Evolutionary conservation across 129 eudicot genomes (phyloP).

Genomic region (Tagetes erecta): DNA sequence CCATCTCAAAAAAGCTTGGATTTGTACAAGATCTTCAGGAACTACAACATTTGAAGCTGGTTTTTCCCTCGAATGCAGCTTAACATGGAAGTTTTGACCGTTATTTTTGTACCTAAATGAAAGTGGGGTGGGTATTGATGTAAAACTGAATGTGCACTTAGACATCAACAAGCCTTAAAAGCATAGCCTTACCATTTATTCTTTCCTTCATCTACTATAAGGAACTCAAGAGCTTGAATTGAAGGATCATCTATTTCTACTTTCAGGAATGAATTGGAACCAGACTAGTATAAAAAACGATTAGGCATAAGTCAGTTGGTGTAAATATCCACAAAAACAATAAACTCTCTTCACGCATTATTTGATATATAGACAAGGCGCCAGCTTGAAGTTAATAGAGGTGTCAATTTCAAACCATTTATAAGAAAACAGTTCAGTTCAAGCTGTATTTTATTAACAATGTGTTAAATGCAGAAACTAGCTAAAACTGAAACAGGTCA

Average conservation of each 20-base stretch:
- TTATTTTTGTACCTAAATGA: slow-evolving; percentile 66
- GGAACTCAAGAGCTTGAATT: slow-evolving; percentile 79
- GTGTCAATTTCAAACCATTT: neutral
- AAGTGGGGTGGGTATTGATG: neutral
- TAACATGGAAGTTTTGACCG: slow-evolving; percentile 64
- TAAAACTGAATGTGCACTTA: neutral
- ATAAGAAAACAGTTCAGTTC: slow-evolving; percentile 4
- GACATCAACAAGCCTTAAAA: slow-evolving; percentile 13
- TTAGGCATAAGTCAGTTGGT: slow-evolving; percentile 23
- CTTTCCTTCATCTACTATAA: slow-evolving; percentile 71
- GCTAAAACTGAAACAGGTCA: neutral
- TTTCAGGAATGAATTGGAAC: slow-evolving; percentile 51
- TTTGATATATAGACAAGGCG: neutral
- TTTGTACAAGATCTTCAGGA: slow-evolving; percentile 96
- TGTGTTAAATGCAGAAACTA: neutral
- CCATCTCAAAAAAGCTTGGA: slow-evolving; percentile 95
- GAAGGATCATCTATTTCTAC: slow-evolving; percentile 80
- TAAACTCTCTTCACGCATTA: neutral
- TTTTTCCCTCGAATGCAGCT: slow-evolving; percentile 44
- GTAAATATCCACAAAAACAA: slow-evolving; percentile 1
- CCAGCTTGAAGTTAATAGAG: neutral
- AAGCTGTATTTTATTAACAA: neutral
- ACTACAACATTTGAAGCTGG: slow-evolving; percentile 47
- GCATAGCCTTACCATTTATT: slow-evolving; percentile 61
- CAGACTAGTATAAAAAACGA: slow-evolving; percentile 46